Evolutionary conservation across 805 yeast genomes (phyloP).

Genomic region (Myxozyma nipponensis): DNA sequence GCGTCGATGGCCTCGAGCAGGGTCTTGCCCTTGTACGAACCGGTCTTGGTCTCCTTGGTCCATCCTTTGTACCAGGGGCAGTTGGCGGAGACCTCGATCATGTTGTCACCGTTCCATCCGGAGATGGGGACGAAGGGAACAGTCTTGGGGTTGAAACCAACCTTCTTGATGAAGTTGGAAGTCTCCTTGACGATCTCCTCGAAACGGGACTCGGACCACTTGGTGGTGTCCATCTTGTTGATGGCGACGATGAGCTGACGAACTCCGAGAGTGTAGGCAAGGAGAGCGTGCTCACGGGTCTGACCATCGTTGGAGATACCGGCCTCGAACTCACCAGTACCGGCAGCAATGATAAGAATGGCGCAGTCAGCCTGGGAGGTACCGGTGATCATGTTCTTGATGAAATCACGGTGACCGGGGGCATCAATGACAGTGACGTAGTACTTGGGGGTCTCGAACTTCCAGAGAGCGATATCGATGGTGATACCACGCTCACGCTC

Average conservation of each 20-base stretch:
- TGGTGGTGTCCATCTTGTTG: constrained; percentile 93
- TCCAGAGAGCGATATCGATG: constrained; percentile 88
- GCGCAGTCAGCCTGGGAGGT: constrained; percentile 93
- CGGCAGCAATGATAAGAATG: constrained; percentile 84
- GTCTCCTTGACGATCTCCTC: constrained; percentile 74
- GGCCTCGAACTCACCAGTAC: constrained; percentile 93
- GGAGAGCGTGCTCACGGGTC: constrained; percentile 91
- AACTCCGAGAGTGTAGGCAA: constrained; percentile 87
- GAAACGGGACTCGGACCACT: constrained; percentile 79
- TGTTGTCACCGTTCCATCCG: constrained; percentile 92
- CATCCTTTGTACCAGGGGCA: constrained; percentile 88
- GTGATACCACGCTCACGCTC: constrained; percentile 98
- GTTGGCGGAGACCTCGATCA: constrained; percentile 78
- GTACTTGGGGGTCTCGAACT: constrained; percentile 88
- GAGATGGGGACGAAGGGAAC: constrained; percentile 87
- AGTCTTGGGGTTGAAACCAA: constrained; percentile 77
- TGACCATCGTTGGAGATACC: constrained; percentile 94
- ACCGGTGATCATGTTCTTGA: constrained; percentile 98
- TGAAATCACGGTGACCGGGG: constrained; percentile 96
- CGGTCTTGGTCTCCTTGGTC: constrained; percentile 72
- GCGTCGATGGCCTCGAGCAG: constrained; percentile 81
- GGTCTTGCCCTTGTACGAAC: constrained; percentile 72
- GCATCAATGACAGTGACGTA: constrained; percentile 90
- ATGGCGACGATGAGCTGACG: constrained; percentile 82
- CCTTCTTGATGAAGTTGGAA: constrained; percentile 76